Evolutionary conservation across 306 rosid species (phyloP).

Genomic region (Vicia faba): DNA sequence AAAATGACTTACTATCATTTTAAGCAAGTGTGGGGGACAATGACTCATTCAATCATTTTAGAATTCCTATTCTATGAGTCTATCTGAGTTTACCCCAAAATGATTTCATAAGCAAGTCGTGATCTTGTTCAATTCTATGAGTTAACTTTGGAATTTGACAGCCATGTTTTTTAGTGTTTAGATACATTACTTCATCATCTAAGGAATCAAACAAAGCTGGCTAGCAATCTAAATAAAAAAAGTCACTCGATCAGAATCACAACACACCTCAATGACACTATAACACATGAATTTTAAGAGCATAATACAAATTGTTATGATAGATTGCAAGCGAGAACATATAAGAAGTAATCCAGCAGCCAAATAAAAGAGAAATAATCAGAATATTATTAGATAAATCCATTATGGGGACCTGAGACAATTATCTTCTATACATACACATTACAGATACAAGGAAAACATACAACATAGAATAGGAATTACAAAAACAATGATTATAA

Average conservation of each 20-base stretch:
- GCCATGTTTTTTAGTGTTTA: not conserved
- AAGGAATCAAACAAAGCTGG: not conserved
- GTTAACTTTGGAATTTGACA: not conserved
- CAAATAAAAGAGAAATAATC: slow-evolving; percentile 17
- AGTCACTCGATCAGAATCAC: slow-evolving; percentile 6
- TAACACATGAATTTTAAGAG: not conserved
- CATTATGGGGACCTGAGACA: slow-evolving; percentile 15
- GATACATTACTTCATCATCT: no score
- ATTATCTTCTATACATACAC: slow-evolving; percentile 17
- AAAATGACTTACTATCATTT: no score
- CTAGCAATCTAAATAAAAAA: slow-evolving; percentile 23
- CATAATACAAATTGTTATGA: slow-evolving; percentile 10
- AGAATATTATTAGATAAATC: slow-evolving; percentile 25
- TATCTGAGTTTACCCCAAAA: not conserved
- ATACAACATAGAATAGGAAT: slow-evolving; percentile 28
- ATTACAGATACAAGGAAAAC: slow-evolving; percentile 18
- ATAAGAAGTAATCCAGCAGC: slow-evolving; percentile 11
- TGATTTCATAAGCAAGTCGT: not conserved
- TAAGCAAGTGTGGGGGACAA: no score
- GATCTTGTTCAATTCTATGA: not conserved
- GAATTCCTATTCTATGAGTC: not conserved
- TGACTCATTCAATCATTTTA: not conserved
- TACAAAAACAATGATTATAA: slow-evolving; percentile 33
- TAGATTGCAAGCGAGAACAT: not conserved
- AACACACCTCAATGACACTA: not conserved